phyloP scores from a whole-genome alignment of 768 basidiomycete genomes.

The Fistulinella prunicolor region DNA sequence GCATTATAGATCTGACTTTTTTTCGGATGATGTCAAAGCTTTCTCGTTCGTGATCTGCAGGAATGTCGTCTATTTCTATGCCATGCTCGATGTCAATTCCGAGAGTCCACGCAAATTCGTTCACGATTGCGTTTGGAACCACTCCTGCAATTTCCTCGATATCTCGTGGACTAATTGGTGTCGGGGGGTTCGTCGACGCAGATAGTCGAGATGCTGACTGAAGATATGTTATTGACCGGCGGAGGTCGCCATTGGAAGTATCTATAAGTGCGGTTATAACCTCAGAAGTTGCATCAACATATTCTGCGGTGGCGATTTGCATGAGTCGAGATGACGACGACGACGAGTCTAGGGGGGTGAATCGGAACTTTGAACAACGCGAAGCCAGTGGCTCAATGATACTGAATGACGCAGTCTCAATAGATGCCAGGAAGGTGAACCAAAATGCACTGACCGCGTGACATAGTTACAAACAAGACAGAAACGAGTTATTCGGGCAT shows the following conservation, averaged over 20 bases:
- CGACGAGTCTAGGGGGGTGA: slow-evolving; percentile 81
- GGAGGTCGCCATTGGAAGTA: slow-evolving; percentile 87
- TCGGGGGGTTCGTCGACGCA: slow-evolving; percentile 66
- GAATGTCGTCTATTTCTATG: slow-evolving; percentile 43
- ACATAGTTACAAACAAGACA: slow-evolving; percentile 99
- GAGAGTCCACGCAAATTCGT: slow-evolving; percentile 62
- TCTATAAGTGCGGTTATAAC: slow-evolving; percentile 73
- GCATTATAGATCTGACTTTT: slow-evolving; percentile 72
- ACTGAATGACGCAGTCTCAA: slow-evolving; percentile 39
- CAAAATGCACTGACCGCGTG: slow-evolving; percentile 64
- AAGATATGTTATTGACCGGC: slow-evolving; percentile 95
- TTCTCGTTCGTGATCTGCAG: slow-evolving; percentile 23
- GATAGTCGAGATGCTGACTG: slow-evolving; percentile 93
- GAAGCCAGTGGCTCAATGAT: slow-evolving; percentile 98
- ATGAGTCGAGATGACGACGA: slow-evolving; percentile 75
- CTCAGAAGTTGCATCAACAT: slow-evolving; percentile 50
- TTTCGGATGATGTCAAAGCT: slow-evolving; percentile 62
- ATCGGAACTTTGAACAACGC: slow-evolving; percentile 98
- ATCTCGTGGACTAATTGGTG: slow-evolving; percentile 68
- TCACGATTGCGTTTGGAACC: slow-evolving; percentile 73
- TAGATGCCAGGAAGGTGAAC: not conserved
- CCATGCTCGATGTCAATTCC: slow-evolving; percentile 69
- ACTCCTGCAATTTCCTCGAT: slow-evolving; percentile 98
- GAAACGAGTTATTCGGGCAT: slow-evolving; percentile 94
- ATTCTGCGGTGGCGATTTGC: slow-evolving; percentile 78